Evolutionary conservation across 176 grass and related monocot genomes (phyloP), one percentile per base, ranked within the genome.

Genomic region (Cymbopogon citratus): DNA sequence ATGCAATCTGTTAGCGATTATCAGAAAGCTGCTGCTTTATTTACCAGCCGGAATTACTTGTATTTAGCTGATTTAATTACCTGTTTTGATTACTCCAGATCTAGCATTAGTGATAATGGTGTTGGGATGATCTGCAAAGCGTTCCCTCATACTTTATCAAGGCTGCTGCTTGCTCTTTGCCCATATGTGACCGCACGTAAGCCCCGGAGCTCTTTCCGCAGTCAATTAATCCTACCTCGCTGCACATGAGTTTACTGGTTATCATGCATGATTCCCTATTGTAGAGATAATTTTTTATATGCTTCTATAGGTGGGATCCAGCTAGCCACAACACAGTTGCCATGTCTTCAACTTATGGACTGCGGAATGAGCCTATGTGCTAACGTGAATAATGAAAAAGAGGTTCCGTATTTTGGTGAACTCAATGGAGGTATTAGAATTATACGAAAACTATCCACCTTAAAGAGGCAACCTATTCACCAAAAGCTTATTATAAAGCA

Each of bases 401-500:
- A 90, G 16, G 71, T 71, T 16, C 31, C 52, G 7, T 62, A 56
- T 85, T 80, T 75, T 80, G 78, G 76, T 78, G 90, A 85, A 83
- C 69, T 78, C 52, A 91, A 80, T 28, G 85, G 75, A 27, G 66
- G 82, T 18, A 63, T 87, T 71, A 97, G 65, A 74, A 81, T 85
- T 24, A 82, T 85, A 45, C 90, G 68, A 49, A 88, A 91, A 54
- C 77, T 78, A 57, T 48, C 85, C 43, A 76, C 85, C 34, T 85
- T 14, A 38, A 83, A 86, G 83, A 83, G 70, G 31, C 68, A 90
- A 49, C 27, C 74, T 59, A 54, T 76, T 52, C 79, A 80, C 77
- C 96, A 95, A 80, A 99, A 95, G 45, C 87, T 99, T 27, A 95
- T 99, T 65, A 95, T 99, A 77, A 92, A 95, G 60, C 96, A 99